Evolutionary conservation across 2,329 filamentous ascomycete genomes (phyloP), one percentile per base, ranked within the genome.

Genomic region (Fusarium pseudocircinatum): DNA sequence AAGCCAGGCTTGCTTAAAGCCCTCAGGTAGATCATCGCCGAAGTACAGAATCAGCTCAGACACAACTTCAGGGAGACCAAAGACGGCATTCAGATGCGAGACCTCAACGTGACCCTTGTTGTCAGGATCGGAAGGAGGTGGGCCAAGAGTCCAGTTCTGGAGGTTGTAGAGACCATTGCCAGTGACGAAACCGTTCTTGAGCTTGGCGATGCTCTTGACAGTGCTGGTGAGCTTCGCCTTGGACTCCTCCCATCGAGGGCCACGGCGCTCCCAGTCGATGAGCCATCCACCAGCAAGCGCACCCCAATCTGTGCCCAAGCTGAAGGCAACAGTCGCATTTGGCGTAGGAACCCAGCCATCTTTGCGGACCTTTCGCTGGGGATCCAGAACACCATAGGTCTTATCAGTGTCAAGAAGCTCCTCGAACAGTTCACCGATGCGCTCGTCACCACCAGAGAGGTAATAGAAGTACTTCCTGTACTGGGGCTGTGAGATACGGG

Each of bases 111-210:
- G 77, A 11, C 88, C 89, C 4, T 79, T 76, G 77, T 91, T 91
- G 7, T 83, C 76, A 0, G 85, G 84, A 67, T 90, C 88, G 0
- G 83, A 82, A 0, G 86, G 86, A 4, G 89, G 89, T 0, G 89
- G 88, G 0, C 81, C 78, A 22, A 90, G 82, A 1, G 82, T 83
- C 28, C 88, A 87, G 4, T 84, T 86, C 22, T 82, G 74, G 4
- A 85, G 83, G 67, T 87, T 84, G 79, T 89, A 90, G 0, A 87
- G 80, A 0, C 84, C 88, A 15, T 85, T 82, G 1, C 88, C 89
- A 0, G 88, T 90, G 6, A 89, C 86, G 71, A 91, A 90, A 2
- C 89, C 89, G 69, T 90, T 87, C 67, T 84, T 89, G 9, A 91
- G 82, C 16, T 82, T 81, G 0, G 85, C 86, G 57, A 90, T 90